These are phyloP conservation scores for Xylariaceae sp. DNA, from an alignment of 2,329 filamentous ascomycete genomes.

Conservation along the genomic window DNA sequence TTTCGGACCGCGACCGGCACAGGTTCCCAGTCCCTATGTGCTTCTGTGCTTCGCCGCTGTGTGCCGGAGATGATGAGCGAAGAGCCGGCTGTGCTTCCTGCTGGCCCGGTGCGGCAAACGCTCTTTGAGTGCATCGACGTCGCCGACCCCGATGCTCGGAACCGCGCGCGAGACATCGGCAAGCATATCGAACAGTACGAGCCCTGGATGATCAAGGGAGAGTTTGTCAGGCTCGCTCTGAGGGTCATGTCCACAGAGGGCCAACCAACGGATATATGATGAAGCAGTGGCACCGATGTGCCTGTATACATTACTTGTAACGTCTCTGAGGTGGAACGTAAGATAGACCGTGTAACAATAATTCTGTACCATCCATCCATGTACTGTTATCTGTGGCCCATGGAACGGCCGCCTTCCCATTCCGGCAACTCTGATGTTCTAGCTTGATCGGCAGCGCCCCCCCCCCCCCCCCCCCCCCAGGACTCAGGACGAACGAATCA, in stretches of 20 bases:
- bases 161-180: too few relatives aligned
- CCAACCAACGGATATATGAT: too few relatives aligned
- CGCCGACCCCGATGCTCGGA: conserved; percentile 47
- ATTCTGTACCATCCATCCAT: too few relatives aligned
- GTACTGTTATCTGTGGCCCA: too few relatives aligned
- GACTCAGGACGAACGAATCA: conserved; percentile 7
- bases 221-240: too few relatives aligned
- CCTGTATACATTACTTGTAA: conserved; percentile 4
- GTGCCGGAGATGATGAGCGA: conserved; percentile 57
- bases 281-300: background rate
- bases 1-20: conserved; percentile 45
- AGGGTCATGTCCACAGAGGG: too few relatives aligned
- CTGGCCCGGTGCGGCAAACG: conserved; percentile 39
- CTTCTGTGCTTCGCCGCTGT: conserved; percentile 45
- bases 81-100: conserved; percentile 40
- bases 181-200: too few relatives aligned
- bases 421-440: conserved; percentile 10
- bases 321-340: too few relatives aligned
- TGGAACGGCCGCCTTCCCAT: conserved; percentile 7
- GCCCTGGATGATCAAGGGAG: too few relatives aligned
- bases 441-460: conserved; percentile 10
- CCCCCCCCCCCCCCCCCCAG: too few relatives aligned
- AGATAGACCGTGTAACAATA: too few relatives aligned
- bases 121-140: conserved; percentile 51
- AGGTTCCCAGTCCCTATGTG: conserved; percentile 38